These are phyloP conservation scores for Elymus sibiricus DNA, from an alignment of 176 grass and related monocot genomes.

Conservation along the genomic window DNA sequence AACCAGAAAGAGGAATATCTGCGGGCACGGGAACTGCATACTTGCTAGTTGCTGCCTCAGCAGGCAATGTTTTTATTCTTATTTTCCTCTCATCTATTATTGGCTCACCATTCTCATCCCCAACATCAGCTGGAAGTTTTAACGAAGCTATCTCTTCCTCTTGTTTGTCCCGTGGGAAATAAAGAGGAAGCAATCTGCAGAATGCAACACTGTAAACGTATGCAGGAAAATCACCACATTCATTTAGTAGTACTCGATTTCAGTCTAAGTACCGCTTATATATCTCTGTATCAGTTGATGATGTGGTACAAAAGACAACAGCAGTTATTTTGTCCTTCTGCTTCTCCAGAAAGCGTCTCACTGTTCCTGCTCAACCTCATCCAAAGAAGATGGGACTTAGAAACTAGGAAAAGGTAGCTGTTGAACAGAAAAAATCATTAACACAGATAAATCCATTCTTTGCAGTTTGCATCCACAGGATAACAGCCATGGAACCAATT, in stretches of 20 bases:
- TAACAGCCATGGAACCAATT: constrained; percentile 16
- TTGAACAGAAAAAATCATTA: constrained; percentile 8
- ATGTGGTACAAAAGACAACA: constrained; percentile 87
- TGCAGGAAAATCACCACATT: too few species aligned
- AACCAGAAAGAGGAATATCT: constrained; percentile 65
- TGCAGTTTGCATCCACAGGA: constrained; percentile 10
- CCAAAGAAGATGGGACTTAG: constrained; percentile 9
- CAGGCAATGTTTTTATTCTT: too few species aligned
- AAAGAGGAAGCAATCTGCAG: too few species aligned
- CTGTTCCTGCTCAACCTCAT: constrained; percentile 67
- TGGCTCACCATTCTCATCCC: constrained; percentile 97
- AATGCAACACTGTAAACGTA: too few species aligned
- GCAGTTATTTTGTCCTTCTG: constrained; percentile 85
- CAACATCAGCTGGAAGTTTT: constrained; percentile 95
- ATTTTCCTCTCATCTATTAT: constrained; percentile 94
- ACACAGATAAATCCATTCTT: not conserved
- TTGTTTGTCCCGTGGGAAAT: constrained; percentile 91
- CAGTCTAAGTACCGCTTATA: constrained; percentile 62
- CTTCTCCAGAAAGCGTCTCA: constrained; percentile 90
- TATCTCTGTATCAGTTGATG: constrained; percentile 89
- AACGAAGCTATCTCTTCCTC: constrained; percentile 86
- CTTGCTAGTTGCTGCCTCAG: too few species aligned
- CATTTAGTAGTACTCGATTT: not conserved
- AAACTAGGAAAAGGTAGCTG: constrained; percentile 9
- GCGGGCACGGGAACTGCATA: too few species aligned